Percentiles rank a stretch among this genome's conserved stretches.
Evolutionary conservation across 108 stramenopile genomes (phyloP).

Genomic region (Phaeodactylum tricornutum): DNA sequence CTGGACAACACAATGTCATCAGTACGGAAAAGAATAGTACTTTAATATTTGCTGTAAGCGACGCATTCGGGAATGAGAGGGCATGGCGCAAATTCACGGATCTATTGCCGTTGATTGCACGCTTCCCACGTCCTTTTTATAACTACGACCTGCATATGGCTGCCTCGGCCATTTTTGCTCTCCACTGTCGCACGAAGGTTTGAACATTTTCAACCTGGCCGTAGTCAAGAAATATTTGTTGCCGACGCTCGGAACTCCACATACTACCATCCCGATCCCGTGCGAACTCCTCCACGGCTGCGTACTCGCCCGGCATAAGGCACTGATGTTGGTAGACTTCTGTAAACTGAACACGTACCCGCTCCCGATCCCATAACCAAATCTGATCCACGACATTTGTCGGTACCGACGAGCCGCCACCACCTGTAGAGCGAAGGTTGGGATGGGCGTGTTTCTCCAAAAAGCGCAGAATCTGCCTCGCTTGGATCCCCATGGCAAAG

Average conservation of each 20-base stretch:
- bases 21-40: too few relatives aligned
- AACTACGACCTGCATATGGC: too few relatives aligned
- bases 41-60: too few relatives aligned
- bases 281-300: constrained; percentile 49
- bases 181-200: constrained; percentile 59
- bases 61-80: too few relatives aligned
- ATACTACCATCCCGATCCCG: constrained; percentile 38
- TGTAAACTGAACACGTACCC: constrained; percentile 54
- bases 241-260: constrained; percentile 52
- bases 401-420: constrained; percentile 28
- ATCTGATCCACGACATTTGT: constrained; percentile 85
- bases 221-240: constrained; percentile 47
- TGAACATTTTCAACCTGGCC: constrained; percentile 42
- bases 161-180: constrained; percentile 44
- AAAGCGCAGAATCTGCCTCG: constrained; percentile 79
- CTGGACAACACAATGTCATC: too few relatives aligned
- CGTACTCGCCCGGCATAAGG: constrained; percentile 50
- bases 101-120: too few relatives aligned
- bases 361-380: constrained; percentile 78
- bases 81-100: too few relatives aligned
- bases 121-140: too few relatives aligned
- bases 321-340: constrained; percentile 65
- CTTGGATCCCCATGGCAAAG: constrained; percentile 67
- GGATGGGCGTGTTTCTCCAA: constrained; percentile 86
- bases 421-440: constrained; percentile 25